Conservation (phyloP, 2,329 filamentous ascomycete species). For the Aulographum hederae region DNA sequence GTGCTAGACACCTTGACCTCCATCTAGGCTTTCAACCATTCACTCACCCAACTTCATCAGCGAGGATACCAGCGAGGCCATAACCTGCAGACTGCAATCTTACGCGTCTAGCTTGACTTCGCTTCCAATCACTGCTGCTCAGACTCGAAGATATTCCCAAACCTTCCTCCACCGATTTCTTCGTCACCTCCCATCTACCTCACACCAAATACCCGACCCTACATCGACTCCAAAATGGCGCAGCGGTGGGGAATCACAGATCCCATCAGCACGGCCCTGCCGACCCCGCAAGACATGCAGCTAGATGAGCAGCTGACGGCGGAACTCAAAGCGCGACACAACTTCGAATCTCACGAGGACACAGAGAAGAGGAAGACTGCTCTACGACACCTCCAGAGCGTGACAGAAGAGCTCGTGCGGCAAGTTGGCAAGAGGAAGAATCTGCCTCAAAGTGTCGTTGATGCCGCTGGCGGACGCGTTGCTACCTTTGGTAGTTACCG, state of each 20-base stretch:
- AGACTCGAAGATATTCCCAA: too few species aligned
- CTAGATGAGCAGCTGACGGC: conserved; percentile 64
- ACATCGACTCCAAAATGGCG: too few species aligned
- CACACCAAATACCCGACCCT: too few species aligned
- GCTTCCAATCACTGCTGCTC: too few species aligned
- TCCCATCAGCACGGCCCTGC: conserved; percentile 60
- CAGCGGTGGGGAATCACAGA: conserved; percentile 59
- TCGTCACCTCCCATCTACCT: too few species aligned
- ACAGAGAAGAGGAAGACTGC: conserved; percentile 65
- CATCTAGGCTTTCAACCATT: too few species aligned
- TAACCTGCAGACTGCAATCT: too few species aligned
- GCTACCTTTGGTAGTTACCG: conserved; percentile 95
- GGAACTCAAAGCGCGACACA: conserved; percentile 76
- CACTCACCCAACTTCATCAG: too few species aligned
- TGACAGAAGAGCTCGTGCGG: conserved; percentile 75
- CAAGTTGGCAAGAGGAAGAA: conserved; percentile 58
- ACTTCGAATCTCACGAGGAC: conserved; percentile 71
- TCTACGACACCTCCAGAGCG: conserved; percentile 56
- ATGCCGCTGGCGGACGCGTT: conserved; percentile 75
- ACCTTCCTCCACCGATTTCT: too few species aligned
- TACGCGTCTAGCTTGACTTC: too few species aligned
- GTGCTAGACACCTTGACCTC: too few species aligned
- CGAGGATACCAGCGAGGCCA: too few species aligned
- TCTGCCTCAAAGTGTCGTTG: conserved; percentile 58
- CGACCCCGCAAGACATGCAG: conserved; percentile 58